Evolutionary conservation across 2,329 filamentous ascomycete genomes (phyloP), one percentile per base, ranked within the genome.

Genomic region (Tolypocladium tropicale): DNA sequence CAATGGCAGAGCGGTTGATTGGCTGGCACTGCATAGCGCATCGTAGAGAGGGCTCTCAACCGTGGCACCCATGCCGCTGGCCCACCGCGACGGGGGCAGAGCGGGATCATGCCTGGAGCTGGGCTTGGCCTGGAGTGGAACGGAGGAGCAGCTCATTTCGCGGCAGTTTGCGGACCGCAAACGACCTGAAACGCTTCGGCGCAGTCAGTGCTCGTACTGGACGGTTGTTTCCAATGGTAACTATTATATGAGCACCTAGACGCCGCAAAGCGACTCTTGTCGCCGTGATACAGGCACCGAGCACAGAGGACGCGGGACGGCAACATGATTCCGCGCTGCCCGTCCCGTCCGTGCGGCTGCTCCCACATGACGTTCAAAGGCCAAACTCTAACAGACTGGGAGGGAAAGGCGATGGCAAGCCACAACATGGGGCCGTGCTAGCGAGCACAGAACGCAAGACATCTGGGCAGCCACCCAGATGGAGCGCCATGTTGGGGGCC

Each of bases 401-500:
- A 10, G 18, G 2, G 18, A 21, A 32, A n/a, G n/a, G 18, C 25
- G 25, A 30, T n/a, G 3, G 25, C 14, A 14, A n/a, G 46, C 46
- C 3, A n/a, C n/a, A 32, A 18, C 18, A 28, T 48, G 39, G n/a
- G 39, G 16, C 39, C 18, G 25, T n/a, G 9, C 28, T 21, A 10
- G 4, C 6, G 18, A 50, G 12, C n/a, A 32, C 33, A 39, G 12
- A n/a, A 23, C 25, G 23, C 11, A 28, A 34, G 52, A 3, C 52
- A n/a, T 0, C 36, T 9, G 12, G n/a, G 25, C 28, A 53, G 23
- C 52, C 25, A 46, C 52, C 21, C 16, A 36, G 53, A 43, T 36
- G 53, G 39, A 46, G 52, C 52, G 39, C 25, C 37, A 55, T 60
- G 60, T 55, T 57, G 59, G 61, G 58, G 58, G 23, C 30, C 36